Conservation (phyloP, 2,329 filamentous ascomycete species). For the Stenocarpella maydis region DNA sequence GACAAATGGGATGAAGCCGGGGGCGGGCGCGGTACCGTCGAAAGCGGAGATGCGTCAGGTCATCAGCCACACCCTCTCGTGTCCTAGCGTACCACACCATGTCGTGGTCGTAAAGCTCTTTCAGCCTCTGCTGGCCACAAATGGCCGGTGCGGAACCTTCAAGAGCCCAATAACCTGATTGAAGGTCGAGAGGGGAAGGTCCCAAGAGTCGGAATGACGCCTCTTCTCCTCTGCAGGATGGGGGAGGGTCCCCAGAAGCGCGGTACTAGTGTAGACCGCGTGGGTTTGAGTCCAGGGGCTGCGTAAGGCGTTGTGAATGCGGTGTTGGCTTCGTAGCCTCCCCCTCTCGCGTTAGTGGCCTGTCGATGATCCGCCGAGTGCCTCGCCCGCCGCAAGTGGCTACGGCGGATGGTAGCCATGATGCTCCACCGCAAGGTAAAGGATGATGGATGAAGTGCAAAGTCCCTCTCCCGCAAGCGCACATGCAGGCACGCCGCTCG, state of each 20-base stretch:
- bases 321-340: slow-evolving; percentile 17
- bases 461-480: neutral
- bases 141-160: slow-evolving; percentile 4
- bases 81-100: neutral
- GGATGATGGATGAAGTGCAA: neutral
- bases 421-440: slow-evolving; percentile 14
- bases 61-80: slow-evolving; percentile 4
- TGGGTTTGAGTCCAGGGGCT: slow-evolving; percentile 8
- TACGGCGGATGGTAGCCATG: neutral
- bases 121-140: slow-evolving; percentile 1
- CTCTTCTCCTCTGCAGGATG: slow-evolving; percentile 9
- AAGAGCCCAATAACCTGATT: slow-evolving; percentile 32
- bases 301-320: slow-evolving; percentile 29
- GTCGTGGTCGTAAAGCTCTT: neutral
- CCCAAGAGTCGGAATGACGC: slow-evolving; percentile 17
- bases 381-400: slow-evolving; percentile 16
- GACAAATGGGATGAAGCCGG: slow-evolving; percentile 24
- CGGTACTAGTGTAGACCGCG: slow-evolving; percentile 15
- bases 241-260: slow-evolving; percentile 13
- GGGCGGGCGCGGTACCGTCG: slow-evolving; percentile 9
- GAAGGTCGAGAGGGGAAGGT: slow-evolving; percentile 28
- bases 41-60: slow-evolving; percentile 19
- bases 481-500: neutral
- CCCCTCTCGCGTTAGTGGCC: slow-evolving; percentile 9
- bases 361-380: slow-evolving; percentile 22